Percentiles rank a stretch among this genome's conserved stretches.
These are phyloP conservation scores for Setaria viridis DNA, from an alignment of 202 grass and related monocot genomes.

Conservation along the genomic window DNA sequence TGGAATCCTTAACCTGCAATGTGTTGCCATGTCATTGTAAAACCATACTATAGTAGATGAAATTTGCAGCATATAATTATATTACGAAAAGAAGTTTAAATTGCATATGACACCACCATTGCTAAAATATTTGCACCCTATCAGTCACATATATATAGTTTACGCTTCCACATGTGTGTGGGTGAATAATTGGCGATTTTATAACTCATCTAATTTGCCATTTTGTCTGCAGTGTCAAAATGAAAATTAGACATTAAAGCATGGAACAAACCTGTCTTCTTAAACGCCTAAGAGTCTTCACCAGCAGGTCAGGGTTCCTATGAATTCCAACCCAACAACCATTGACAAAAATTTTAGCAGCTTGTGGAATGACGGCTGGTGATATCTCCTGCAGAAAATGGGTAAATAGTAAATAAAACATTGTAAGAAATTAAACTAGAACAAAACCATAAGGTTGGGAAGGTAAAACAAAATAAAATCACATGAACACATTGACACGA, in stretches of 20 bases:
- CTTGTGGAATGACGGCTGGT: slow-evolving; percentile 92
- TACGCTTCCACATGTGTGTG: not conserved
- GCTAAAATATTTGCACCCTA: not conserved
- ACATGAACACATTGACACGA: not conserved
- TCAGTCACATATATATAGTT: not conserved
- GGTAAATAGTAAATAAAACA: not conserved
- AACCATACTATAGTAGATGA: slow-evolving; percentile 2
- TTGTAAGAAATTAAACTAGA: slow-evolving; percentile 4
- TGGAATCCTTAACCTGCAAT: slow-evolving; percentile 9
- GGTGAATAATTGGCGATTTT: not conserved
- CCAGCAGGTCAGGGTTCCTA: slow-evolving; percentile 84
- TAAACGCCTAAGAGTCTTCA: slow-evolving; percentile 86
- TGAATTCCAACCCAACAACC: slow-evolving; percentile 99
- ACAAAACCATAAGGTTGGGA: slow-evolving; percentile 8
- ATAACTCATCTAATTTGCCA: not conserved
- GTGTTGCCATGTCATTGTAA: slow-evolving; percentile 10
- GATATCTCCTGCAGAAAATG: slow-evolving; percentile 84
- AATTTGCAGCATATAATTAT: not conserved
- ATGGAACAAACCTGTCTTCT: slow-evolving; percentile 81
- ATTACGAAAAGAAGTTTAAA: not conserved
- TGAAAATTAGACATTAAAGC: slow-evolving; percentile 10
- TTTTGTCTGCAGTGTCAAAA: not conserved
- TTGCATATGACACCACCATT: slow-evolving; percentile 16
- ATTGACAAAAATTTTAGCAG: slow-evolving; percentile 98
- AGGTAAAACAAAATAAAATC: slow-evolving; percentile 33